Percentiles rank a stretch among this genome's conserved stretches.
Conservation (phyloP, 2,329 filamentous ascomycete species). For the Paraphaeosphaeria sporulosa region DNA sequence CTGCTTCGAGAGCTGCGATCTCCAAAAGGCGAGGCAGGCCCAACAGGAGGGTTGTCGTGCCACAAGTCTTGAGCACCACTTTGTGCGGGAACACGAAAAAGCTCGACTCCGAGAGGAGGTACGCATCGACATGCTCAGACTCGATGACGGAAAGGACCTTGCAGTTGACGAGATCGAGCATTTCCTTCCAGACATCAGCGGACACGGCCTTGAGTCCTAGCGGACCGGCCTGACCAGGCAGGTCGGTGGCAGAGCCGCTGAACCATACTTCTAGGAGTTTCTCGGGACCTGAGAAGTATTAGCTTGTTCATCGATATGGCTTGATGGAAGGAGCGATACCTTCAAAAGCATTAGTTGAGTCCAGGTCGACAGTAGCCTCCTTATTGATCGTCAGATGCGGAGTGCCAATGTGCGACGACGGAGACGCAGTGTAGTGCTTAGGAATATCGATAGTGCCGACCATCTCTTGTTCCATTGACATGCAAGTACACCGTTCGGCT, state of each 20-base stretch:
- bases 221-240: constrained; percentile 74
- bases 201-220: constrained; percentile 86
- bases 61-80: constrained; percentile 97
- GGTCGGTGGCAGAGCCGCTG: constrained; percentile 75
- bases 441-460: constrained; percentile 77
- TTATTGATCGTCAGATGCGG: constrained; percentile 96
- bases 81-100: constrained; percentile 99
- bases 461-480: constrained; percentile 69
- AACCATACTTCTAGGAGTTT: constrained; percentile 99
- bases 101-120: constrained; percentile 97
- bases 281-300: constrained; percentile 73
- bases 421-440: constrained; percentile 81
- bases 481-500: constrained; percentile 28
- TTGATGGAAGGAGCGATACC: constrained; percentile 59
- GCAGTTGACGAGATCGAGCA: constrained; percentile 98
- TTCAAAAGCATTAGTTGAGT: constrained; percentile 96
- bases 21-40: constrained; percentile 90
- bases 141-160: constrained; percentile 94
- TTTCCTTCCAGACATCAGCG: constrained; percentile 87
- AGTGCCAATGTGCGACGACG: constrained; percentile 76
- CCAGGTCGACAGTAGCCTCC: constrained; percentile 88
- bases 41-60: constrained; percentile 90
- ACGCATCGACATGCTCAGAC: constrained; percentile 93
- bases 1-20: constrained; percentile 85
- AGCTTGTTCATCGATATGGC: constrained; percentile 12